Evolutionary conservation across 345 rosid species (phyloP).

Genomic region (Mangifera indica): DNA sequence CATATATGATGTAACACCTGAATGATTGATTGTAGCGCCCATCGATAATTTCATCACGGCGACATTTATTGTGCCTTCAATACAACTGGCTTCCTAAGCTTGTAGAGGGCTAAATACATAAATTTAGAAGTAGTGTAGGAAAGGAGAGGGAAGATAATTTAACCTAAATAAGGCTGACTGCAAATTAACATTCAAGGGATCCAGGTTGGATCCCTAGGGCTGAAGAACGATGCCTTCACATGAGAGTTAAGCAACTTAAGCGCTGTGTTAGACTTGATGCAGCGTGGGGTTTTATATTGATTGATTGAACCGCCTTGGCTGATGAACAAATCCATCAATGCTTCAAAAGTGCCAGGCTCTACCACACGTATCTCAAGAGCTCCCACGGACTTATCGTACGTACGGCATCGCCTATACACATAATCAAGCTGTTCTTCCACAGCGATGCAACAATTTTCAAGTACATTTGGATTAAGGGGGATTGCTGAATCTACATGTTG

Average conservation of each 20-base stretch:
- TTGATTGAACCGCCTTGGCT: constrained; percentile 64
- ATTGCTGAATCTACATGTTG: constrained; percentile 14
- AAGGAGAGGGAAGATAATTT: neutral
- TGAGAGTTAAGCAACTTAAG: constrained; percentile 51
- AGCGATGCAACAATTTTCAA: constrained; percentile 54
- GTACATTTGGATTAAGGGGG: constrained; percentile 28
- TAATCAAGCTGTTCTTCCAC: constrained; percentile 62
- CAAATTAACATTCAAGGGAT: constrained; percentile 25
- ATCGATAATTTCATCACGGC: too few relatives aligned
- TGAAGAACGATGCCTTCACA: constrained; percentile 52
- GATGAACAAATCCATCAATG: constrained; percentile 57
- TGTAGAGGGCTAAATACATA: too few relatives aligned
- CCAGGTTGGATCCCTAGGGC: constrained; percentile 67
- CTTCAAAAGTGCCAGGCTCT: constrained; percentile 49
- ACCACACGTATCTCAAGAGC: constrained; percentile 65
- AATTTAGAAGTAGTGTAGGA: too few relatives aligned
- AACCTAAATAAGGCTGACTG: too few relatives aligned
- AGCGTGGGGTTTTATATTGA: constrained; percentile 67
- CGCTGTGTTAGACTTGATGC: constrained; percentile 50
- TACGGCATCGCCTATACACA: constrained; percentile 56
- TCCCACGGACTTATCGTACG: constrained; percentile 49
- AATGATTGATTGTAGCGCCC: neutral
- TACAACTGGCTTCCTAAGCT: too few relatives aligned
- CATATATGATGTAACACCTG: neutral
- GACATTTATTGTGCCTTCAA: too few relatives aligned